phyloP scores from a whole-genome alignment of 495 filamentous ascomycete genomes.

The Penicillium angulare region DNA sequence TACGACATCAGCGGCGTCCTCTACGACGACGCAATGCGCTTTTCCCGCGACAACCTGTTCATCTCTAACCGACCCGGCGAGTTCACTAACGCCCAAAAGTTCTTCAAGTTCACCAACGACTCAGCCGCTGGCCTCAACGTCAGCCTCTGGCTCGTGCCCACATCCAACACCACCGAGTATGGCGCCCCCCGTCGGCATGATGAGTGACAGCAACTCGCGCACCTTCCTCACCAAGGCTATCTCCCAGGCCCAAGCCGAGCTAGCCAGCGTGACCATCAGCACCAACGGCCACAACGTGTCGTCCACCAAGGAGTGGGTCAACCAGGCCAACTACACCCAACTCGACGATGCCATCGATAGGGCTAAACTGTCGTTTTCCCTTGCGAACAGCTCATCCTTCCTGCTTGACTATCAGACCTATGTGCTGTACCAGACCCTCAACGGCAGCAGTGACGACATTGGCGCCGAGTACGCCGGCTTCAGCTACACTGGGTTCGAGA shows the following conservation, averaged over 20 bases:
- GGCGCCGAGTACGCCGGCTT: not conserved
- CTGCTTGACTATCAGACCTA: not conserved
- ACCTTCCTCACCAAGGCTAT: not conserved
- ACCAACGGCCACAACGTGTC: not conserved
- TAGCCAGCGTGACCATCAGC: not conserved
- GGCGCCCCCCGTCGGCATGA: not conserved
- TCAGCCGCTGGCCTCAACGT: not conserved
- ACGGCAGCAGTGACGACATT: not conserved
- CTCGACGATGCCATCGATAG: not conserved
- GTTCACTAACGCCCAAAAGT: not conserved
- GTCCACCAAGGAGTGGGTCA: not conserved
- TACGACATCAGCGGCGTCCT: not conserved
- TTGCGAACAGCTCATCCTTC: not conserved
- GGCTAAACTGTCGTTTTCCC: not conserved
- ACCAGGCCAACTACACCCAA: not conserved
- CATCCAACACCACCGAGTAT: not conserved
- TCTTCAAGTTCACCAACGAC: not conserved
- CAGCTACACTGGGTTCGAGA: not conserved
- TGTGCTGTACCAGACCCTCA: not conserved
- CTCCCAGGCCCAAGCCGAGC: not conserved
- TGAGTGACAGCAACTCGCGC: not conserved
- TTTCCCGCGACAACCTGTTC: not conserved
- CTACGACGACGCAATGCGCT: not conserved
- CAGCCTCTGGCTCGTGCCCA: not conserved
- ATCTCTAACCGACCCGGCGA: not conserved